A percentile compares a stretch with the other conserved stretches of the same genome.
phyloP scores from a whole-genome alignment of 371 early-diverging fungal genomes.

The Cokeromyces recurvatus region DNA sequence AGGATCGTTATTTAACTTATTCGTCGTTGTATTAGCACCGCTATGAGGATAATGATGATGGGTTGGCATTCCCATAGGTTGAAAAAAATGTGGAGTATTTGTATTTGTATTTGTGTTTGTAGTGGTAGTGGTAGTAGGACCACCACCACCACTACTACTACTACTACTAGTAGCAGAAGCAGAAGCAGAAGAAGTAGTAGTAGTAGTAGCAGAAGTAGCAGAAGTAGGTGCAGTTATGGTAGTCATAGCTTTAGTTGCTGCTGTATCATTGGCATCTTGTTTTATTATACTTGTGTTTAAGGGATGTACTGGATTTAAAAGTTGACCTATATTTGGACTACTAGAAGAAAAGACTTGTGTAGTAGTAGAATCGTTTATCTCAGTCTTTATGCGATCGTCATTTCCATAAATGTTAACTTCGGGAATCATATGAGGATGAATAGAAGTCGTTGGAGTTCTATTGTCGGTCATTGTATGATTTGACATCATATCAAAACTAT shows the following conservation, averaged over 20 bases:
- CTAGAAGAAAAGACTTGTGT: constrained; percentile 12
- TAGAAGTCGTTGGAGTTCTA: background rate
- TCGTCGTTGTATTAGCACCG: no score
- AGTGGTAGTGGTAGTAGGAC: no score
- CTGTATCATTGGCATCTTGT: no score
- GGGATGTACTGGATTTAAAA: constrained; percentile 39
- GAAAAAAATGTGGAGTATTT: constrained; percentile 10
- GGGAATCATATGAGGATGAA: constrained; percentile 26
- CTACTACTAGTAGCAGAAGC: no score
- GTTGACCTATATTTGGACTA: constrained; percentile 35
- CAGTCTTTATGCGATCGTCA: background rate
- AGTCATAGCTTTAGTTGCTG: no score
- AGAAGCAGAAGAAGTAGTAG: no score
- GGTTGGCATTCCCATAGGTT: constrained; percentile 14
- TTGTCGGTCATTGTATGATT: background rate
- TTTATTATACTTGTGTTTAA: constrained; percentile 13
- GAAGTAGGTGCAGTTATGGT: no score
- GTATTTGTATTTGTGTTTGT: no score
- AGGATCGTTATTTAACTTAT: no score
- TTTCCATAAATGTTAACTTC: constrained; percentile 11
- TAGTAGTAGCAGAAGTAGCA: no score
- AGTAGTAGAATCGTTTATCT: constrained; percentile 4
- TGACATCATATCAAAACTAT: constrained; percentile 18
- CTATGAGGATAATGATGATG: constrained; percentile 1
- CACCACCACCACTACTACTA: no score